phyloP scores from a whole-genome alignment of 2,329 filamentous ascomycete species.

The Clarireedia homoeocarpa region DNA sequence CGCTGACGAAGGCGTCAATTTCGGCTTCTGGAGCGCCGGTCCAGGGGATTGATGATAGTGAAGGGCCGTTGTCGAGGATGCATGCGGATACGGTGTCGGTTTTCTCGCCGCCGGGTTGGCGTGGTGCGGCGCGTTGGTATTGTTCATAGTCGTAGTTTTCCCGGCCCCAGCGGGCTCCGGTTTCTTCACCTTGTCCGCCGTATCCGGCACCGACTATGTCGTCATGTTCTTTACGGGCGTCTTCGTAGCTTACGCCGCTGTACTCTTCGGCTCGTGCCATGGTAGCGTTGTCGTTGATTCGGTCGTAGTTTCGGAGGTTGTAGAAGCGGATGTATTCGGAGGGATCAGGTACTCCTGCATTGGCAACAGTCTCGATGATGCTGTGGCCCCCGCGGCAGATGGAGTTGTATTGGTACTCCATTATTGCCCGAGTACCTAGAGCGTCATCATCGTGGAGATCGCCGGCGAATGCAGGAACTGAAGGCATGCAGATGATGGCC shows the following conservation, averaged over 20 bases:
- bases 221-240: slow-evolving; percentile 57
- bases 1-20: slow-evolving; percentile 52
- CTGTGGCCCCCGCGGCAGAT: slow-evolving; percentile 71
- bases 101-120: slow-evolving; percentile 45
- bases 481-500: slow-evolving; percentile 70
- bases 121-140: slow-evolving; percentile 63
- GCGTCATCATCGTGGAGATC: slow-evolving; percentile 66
- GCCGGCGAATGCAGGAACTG: slow-evolving; percentile 75
- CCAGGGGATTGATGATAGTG: slow-evolving; percentile 55
- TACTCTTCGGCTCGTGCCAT: slow-evolving; percentile 53
- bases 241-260: slow-evolving; percentile 60
- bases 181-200: slow-evolving; percentile 30
- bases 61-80: slow-evolving; percentile 73
- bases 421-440: slow-evolving; percentile 73
- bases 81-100: slow-evolving; percentile 73
- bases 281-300: slow-evolving; percentile 62
- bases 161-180: slow-evolving; percentile 30
- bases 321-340: slow-evolving; percentile 73
- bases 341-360: slow-evolving; percentile 59
- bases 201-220: slow-evolving; percentile 44
- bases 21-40: slow-evolving; percentile 46
- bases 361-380: slow-evolving; percentile 64
- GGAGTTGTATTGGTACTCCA: slow-evolving; percentile 79
- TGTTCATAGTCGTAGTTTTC: slow-evolving; percentile 33
- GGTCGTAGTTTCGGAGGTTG: slow-evolving; percentile 77